Evolutionary conservation across 1,139 yeast species (phyloP), one percentile per base, ranked within the genome.

Genomic region (Sugiyamaella sp.): DNA sequence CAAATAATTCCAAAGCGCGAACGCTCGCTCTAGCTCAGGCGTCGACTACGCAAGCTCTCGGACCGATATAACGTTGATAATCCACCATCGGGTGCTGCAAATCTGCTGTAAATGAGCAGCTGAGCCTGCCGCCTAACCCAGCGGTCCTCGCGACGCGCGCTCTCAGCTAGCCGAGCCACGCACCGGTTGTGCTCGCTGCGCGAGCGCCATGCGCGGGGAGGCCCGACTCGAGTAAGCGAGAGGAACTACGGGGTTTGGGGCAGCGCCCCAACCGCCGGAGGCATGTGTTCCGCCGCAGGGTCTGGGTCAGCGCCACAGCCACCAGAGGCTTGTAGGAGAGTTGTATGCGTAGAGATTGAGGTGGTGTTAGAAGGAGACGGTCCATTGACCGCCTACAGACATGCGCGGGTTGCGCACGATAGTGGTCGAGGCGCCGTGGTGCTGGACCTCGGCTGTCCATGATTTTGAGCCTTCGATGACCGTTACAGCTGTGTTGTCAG

Each of bases 391-490:
- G 53, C 77, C 77, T 46, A 86, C 67, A 9, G 65, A 59, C 47
- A 86, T 73, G 12, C 67, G 66, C 8, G 95, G 90, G 60, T 82
- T 80, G 56, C 82, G 75, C 21, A 87, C 74, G 2, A 73, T 63
- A 14, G 19, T 68, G 64, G 51, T 57, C 48, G 46, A 46, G 1
- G 42, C 53, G 17, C 50, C 40, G 16, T 51, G 33, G n/a, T 54
- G 39, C 5, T 55, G 48, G 20, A 75, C 61, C 2, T 67, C 66
- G 0, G 76, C 74, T 1, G 52, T 54, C 79, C 82, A 73, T 6
- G 62, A 51, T 24, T 69, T 53, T 0, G 70, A 74, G 37, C 64
- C 72, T 61, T 78, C 80, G 1, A 57, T 52, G 10, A 80, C 70
- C 2, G 58, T 63, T 1, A 71, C 77, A 4, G 55, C 44, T 20